Evolutionary conservation across 805 yeast genomes (phyloP), one percentile per base, ranked within the genome.

Genomic region (Barnettozyma populi): DNA sequence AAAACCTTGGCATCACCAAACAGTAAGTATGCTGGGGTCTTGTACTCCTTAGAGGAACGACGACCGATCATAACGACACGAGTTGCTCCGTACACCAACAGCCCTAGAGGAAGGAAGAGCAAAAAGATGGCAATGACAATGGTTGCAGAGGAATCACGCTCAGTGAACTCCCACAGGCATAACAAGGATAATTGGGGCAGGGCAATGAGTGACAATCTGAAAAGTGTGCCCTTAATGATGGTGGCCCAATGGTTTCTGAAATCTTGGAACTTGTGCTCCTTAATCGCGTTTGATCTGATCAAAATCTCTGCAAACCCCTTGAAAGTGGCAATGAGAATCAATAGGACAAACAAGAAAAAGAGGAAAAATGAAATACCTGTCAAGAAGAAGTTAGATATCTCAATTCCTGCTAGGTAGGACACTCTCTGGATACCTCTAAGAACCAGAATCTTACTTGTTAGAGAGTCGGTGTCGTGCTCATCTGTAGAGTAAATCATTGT

Each of bases 371-470:
- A 84, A 37, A 89, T 79, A 46, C 90, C 88, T 0, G 99, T 94
- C 70, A 90, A 72, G 66, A 90, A 94, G 49, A 94, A 66, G 61
- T 80, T 82, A 21, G 97, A 84, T 55, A 92, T 75, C 68, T 94
- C 99, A 56, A 94, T 90, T 19, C 78, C 78, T 10, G 96, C 87
- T 57, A 84, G 68, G 63, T 72, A 94, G 0, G 97, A 82, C 7
- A 92, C 97, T 69, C 99, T 82, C 66, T 89, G 88, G 51, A 94
- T 84, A 56, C 99, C 99, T 62, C 96, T 79, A 46, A 94, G 70
- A 35, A 92, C 82, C 58, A 94, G 73, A 38, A 89, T 88, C 59
- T 84, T 86, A 6, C 84, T 70, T 2, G 84, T 68, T 42, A 84
- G 66, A 36, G 75, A 66, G 36, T 75, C 70, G 3, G 76, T 64